A percentile compares a stretch with the other conserved stretches of the same genome.
phyloP scores from a whole-genome alignment of 495 filamentous ascomycete genomes.

The Penicillium canescens region DNA sequence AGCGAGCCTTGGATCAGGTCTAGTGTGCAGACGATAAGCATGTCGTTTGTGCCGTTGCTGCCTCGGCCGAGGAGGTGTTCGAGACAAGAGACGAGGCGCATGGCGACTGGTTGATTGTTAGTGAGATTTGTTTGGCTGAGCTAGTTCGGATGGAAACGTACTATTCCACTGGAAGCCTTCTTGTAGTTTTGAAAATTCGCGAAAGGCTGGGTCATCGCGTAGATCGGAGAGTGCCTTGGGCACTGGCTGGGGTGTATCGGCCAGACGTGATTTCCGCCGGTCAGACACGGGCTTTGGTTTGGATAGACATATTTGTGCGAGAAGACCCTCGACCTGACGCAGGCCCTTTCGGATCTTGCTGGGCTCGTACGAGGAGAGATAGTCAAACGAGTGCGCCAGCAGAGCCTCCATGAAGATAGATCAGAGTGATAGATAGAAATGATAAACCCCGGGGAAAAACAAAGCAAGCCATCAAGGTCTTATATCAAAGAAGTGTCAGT shows the following conservation, averaged over 20 bases:
- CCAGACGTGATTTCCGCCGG: conserved; percentile 41
- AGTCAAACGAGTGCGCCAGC: conserved; percentile 91
- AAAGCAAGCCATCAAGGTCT: conserved; percentile 8
- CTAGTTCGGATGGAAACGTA: conserved; percentile 28
- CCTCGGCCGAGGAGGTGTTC: conserved; percentile 83
- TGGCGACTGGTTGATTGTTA: conserved; percentile 57
- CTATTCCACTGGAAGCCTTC: conserved; percentile 98
- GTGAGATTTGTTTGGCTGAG: neutral
- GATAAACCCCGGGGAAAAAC: conserved; percentile 6
- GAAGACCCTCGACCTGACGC: conserved; percentile 91
- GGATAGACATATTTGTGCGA: conserved; percentile 92
- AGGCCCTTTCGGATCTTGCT: conserved; percentile 90
- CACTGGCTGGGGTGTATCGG: conserved; percentile 39
- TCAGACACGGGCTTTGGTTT: conserved; percentile 48
- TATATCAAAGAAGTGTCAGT: conserved; percentile 15
- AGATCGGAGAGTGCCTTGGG: conserved; percentile 71
- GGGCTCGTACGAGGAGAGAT: conserved; percentile 89
- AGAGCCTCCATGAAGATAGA: conserved; percentile 76
- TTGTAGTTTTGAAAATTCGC: conserved; percentile 95
- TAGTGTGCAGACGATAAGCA: conserved; percentile 83
- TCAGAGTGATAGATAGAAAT: conserved; percentile 14
- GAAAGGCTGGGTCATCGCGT: conserved; percentile 82
- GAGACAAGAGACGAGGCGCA: conserved; percentile 81
- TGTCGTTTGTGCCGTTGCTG: conserved; percentile 79
- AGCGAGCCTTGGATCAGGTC: conserved; percentile 89